A percentile compares a stretch with the other conserved stretches of the same genome.
Conservation (phyloP, 164 flowering plant species). For the Dillenia suffruticosa region DNA sequence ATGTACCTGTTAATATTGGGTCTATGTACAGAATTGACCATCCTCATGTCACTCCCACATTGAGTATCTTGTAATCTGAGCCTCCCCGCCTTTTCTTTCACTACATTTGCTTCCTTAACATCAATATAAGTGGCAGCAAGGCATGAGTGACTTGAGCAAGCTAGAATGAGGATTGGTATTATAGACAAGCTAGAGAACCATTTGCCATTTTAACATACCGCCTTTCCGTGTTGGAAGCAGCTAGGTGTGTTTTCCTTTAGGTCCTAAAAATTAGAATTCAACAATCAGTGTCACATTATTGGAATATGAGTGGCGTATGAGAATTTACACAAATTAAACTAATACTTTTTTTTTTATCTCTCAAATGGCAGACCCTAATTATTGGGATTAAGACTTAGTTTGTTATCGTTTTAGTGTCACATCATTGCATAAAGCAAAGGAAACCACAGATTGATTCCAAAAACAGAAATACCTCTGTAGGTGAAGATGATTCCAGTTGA, state of each 20-base stretch:
- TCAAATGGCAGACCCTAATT: no score
- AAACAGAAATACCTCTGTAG: not conserved
- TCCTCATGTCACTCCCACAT: constrained; percentile 19
- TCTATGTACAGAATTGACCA: constrained; percentile 20
- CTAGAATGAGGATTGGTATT: no score
- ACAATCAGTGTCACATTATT: not conserved
- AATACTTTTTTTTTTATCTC: no score
- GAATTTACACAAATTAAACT: no score
- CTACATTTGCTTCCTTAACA: constrained; percentile 17
- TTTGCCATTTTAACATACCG: constrained; percentile 27
- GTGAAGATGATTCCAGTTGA: constrained; percentile 28
- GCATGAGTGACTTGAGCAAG: no score
- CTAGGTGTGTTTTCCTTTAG: constrained; percentile 67
- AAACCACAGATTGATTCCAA: constrained; percentile 42
- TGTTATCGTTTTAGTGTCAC: not conserved
- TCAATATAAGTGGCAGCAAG: not conserved
- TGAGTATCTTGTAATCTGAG: constrained; percentile 23
- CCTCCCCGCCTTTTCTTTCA: constrained; percentile 24
- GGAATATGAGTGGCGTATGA: no score
- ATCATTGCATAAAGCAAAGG: constrained; percentile 7
- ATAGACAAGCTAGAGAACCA: no score
- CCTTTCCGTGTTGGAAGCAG: constrained; percentile 21
- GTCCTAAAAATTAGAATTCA: constrained; percentile 41
- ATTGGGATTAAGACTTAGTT: no score
- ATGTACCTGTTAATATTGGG: constrained; percentile 29